These are phyloP conservation scores for Candida ortonii DNA, from an alignment of 805 yeast species.

Conservation along the genomic window DNA sequence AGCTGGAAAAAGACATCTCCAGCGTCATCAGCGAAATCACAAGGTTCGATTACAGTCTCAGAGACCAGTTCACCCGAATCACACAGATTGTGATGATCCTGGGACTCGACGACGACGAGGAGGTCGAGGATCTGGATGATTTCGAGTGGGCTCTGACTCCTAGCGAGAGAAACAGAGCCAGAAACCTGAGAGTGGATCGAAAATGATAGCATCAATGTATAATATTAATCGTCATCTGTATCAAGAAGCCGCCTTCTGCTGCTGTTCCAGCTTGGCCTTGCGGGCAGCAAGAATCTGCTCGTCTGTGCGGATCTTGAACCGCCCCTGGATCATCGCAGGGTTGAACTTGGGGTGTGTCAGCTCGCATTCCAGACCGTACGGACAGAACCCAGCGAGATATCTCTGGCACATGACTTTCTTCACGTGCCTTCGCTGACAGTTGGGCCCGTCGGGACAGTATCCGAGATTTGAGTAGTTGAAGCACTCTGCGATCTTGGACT, in stretches of 20 bases:
- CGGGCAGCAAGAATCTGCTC: constrained; percentile 32
- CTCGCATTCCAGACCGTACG: constrained; percentile 77
- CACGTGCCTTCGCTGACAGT: constrained; percentile 77
- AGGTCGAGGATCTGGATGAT: constrained; percentile 31
- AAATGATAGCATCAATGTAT: too few relatives aligned
- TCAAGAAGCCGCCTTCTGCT: too few relatives aligned
- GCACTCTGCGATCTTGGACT: constrained; percentile 84
- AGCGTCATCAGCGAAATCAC: constrained; percentile 71
- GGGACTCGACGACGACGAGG: constrained; percentile 72
- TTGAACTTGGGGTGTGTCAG: constrained; percentile 82
- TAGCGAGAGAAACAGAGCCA: constrained; percentile 63
- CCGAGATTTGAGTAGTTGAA: constrained; percentile 75
- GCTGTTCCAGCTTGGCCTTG: constrained; percentile 24
- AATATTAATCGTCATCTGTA: too few relatives aligned
- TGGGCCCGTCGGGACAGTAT: constrained; percentile 89
- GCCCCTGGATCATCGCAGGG: constrained; percentile 39
- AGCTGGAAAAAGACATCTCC: constrained; percentile 78
- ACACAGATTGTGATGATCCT: constrained; percentile 82
- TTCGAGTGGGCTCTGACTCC: constrained; percentile 74
- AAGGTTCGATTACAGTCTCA: constrained; percentile 64
- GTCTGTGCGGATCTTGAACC: constrained; percentile 44
- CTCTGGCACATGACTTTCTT: constrained; percentile 73
- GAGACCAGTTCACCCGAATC: constrained; percentile 75
- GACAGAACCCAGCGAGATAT: constrained; percentile 89
- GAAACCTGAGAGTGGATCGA: constrained; percentile 51